Percentiles rank a stretch among this genome's conserved stretches.
phyloP scores from a whole-genome alignment of 2,329 filamentous ascomycete species.

The Botrytis elliptica region DNA sequence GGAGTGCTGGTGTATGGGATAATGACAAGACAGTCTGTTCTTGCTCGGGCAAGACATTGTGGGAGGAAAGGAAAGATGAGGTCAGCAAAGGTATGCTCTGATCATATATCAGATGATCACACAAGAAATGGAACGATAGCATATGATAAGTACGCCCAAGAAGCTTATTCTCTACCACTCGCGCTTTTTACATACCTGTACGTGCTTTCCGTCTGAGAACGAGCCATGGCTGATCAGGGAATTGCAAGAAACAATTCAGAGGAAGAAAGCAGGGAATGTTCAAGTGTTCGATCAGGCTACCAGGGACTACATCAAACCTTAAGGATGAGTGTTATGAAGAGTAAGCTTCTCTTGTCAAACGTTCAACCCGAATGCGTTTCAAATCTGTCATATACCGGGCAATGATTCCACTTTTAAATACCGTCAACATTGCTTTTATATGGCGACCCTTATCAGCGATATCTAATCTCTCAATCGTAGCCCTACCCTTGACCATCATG shows the following conservation, averaged over 20 bases:
- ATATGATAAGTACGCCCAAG: slow-evolving; percentile 1
- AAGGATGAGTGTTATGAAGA: slow-evolving; percentile 17
- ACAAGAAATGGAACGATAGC: slow-evolving; percentile 26
- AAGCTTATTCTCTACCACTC: background rate
- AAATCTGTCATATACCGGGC: slow-evolving; percentile 11
- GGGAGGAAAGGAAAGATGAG: slow-evolving; percentile 94
- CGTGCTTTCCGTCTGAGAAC: slow-evolving; percentile 3
- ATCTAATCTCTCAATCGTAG: background rate
- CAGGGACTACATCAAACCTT: slow-evolving; percentile 12
- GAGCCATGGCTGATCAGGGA: background rate
- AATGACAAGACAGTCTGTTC: slow-evolving; percentile 98
- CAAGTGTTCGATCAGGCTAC: slow-evolving; percentile 16
- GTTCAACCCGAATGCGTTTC: slow-evolving; percentile 31
- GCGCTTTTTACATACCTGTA: background rate
- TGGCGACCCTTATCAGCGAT: background rate
- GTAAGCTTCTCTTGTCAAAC: slow-evolving; percentile 29
- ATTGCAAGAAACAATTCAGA: slow-evolving; percentile 23
- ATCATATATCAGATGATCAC: slow-evolving; percentile 38
- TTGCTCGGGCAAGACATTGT: slow-evolving; percentile 95
- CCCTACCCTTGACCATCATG: background rate
- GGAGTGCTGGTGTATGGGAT: slow-evolving; percentile 97
- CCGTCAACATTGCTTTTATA: background rate
- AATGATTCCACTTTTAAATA: background rate
- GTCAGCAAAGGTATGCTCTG: slow-evolving; percentile 86
- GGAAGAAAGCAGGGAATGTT: slow-evolving; percentile 22